A percentile compares a stretch with the other conserved stretches of the same genome.
Evolutionary conservation across 2,329 filamentous ascomycete genomes (phyloP).

Genomic region (Stromatinia cepivora): DNA sequence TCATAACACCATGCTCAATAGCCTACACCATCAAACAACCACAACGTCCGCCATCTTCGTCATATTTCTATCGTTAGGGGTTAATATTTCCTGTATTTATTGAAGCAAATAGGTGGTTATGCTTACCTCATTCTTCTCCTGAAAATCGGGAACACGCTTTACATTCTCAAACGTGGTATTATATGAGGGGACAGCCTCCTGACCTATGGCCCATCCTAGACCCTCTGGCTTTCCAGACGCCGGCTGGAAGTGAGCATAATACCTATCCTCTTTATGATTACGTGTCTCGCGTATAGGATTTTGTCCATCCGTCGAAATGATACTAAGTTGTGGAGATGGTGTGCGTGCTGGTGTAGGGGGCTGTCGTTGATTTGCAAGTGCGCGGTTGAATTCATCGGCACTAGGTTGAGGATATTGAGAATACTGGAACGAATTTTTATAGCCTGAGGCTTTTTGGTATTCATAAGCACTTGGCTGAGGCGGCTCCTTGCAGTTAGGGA

Average conservation of each 20-base stretch:
- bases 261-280: background rate
- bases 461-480: too few species aligned
- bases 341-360: background rate
- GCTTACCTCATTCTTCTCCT: too few species aligned
- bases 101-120: background rate
- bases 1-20: background rate
- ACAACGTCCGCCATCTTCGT: background rate
- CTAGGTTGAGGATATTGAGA: background rate
- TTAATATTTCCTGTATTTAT: background rate
- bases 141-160: too few species aligned
- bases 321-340: background rate
- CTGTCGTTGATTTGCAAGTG: background rate
- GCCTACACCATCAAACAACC: background rate
- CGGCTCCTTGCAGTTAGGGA: too few species aligned
- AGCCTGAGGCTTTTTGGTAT: background rate
- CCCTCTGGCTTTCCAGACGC: too few species aligned
- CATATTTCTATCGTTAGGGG: background rate
- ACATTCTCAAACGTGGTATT: too few species aligned
- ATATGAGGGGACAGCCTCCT: too few species aligned
- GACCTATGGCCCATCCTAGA: too few species aligned
- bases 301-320: background rate
- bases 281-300: accelerated
- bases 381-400: background rate
- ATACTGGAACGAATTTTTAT: background rate
- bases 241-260: too few species aligned